Conservation (phyloP, 2,329 filamentous ascomycete species). For the Sclerotinia minor region DNA sequence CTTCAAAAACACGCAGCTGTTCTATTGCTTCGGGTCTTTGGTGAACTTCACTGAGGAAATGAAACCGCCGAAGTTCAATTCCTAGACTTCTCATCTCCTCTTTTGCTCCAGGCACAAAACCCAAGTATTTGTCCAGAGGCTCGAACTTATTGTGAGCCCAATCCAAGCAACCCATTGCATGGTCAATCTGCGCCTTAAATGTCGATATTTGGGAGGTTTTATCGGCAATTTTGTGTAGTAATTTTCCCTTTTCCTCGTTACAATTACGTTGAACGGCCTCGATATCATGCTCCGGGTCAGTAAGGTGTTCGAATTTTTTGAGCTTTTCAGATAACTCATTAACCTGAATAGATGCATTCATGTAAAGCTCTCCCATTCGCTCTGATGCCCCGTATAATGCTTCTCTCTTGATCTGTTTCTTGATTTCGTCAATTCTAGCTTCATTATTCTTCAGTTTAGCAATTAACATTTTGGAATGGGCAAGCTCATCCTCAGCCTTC, state of each 20-base stretch:
- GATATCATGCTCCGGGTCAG: background rate
- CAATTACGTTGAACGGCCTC: conserved; percentile 4
- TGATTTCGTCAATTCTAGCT: background rate
- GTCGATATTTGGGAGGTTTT: background rate
- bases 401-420: background rate
- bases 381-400: conserved; percentile 11
- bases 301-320: conserved; percentile 1
- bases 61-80: background rate
- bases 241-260: background rate
- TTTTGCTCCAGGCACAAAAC: background rate
- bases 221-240: background rate
- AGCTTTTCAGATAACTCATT: background rate
- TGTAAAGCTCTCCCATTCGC: background rate
- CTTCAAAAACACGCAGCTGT: background rate
- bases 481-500: background rate
- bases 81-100: background rate
- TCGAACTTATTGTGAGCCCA: conserved; percentile 6
- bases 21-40: no score
- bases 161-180: background rate
- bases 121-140: conserved; percentile 8
- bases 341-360: background rate
- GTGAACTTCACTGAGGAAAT: background rate
- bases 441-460: background rate
- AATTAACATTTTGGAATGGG: background rate
- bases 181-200: conserved; percentile 15